Conservation (phyloP, 192 early-diverging fungal species). For the Chytriomyces confervae region DNA sequence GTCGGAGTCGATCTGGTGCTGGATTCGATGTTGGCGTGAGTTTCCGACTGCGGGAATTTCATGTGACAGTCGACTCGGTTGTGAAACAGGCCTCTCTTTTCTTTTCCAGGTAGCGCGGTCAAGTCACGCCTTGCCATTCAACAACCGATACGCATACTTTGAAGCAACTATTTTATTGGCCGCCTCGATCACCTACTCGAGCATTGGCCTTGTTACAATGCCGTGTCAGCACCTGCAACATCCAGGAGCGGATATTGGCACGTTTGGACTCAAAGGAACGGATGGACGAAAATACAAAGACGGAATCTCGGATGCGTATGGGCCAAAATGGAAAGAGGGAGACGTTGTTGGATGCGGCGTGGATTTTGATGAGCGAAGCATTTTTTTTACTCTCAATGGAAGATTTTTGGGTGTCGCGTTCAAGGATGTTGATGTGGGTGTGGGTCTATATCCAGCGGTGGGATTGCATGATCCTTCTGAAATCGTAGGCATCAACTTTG, state of each 20-base stretch:
- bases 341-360: slow-evolving; percentile 33
- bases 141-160: slow-evolving; percentile 26
- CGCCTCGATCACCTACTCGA: neutral
- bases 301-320: slow-evolving; percentile 7
- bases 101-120: slow-evolving; percentile 10
- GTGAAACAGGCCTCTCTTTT: neutral
- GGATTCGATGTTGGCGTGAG: slow-evolving; percentile 26
- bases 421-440: slow-evolving; percentile 1
- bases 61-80: neutral
- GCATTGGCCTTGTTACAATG: slow-evolving; percentile 11
- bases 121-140: neutral
- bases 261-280: slow-evolving; percentile 1
- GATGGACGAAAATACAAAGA: slow-evolving; percentile 8
- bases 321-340: slow-evolving; percentile 20
- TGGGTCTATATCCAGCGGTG: slow-evolving; percentile 15
- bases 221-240: slow-evolving; percentile 9
- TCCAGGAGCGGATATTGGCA: neutral
- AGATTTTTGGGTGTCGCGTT: slow-evolving; percentile 26
- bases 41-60: neutral
- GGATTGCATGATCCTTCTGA: slow-evolving; percentile 24
- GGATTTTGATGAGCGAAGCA: slow-evolving; percentile 14
- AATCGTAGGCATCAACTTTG: slow-evolving; percentile 4
- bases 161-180: slow-evolving; percentile 19
- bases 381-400: slow-evolving; percentile 35
- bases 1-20: slow-evolving; percentile 13